Evolutionary conservation across 2,329 filamentous ascomycete species (phyloP).

Genomic region (Fonsecaea pugnacius): DNA sequence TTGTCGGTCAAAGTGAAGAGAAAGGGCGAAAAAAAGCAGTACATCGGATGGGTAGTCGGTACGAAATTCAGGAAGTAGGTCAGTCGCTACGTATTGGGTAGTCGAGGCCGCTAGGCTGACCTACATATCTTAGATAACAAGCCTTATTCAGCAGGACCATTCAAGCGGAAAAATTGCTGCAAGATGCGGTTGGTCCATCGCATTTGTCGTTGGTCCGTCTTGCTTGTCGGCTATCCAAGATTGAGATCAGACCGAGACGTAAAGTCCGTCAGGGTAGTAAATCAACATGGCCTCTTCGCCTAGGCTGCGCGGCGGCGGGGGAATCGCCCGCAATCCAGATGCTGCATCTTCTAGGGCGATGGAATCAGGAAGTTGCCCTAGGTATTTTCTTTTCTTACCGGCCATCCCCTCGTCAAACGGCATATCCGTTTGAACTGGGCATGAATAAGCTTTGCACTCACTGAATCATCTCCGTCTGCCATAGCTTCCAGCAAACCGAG

Average conservation of each 20-base stretch:
- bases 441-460: neutral
- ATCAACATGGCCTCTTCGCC: neutral
- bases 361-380: neutral
- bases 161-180: neutral
- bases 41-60: neutral
- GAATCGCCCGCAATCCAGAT: neutral
- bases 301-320: neutral
- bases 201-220: neutral
- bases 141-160: slow-evolving; percentile 7
- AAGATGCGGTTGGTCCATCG: neutral
- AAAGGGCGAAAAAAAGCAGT: neutral
- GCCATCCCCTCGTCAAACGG: neutral
- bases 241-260: neutral
- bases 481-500: neutral
- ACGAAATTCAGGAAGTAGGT: neutral
- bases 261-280: neutral
- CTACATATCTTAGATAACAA: slow-evolving; percentile 7
- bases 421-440: neutral
- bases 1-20: neutral
- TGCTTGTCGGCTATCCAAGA: neutral
- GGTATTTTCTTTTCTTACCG: neutral
- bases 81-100: neutral
- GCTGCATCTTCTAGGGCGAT: neutral
- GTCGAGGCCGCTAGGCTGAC: slow-evolving; percentile 1
- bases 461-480: neutral